Conservation (phyloP, 2,329 filamentous ascomycete species). For the Malbranchea zuffiana region DNA sequence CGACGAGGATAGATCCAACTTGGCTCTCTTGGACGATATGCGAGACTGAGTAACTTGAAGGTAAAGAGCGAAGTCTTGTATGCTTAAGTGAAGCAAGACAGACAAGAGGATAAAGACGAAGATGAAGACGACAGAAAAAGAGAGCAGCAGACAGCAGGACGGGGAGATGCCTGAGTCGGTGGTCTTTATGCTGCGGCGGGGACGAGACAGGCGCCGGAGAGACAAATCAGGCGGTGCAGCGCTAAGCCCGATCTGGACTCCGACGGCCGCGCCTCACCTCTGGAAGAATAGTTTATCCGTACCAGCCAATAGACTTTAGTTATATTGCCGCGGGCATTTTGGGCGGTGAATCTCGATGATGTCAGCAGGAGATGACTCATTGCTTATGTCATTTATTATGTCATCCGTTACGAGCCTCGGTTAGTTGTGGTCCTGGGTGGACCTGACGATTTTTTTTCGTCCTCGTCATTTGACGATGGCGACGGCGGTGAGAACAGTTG, state of each 20-base stretch:
- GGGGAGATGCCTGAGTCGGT: background rate
- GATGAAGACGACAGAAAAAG: constrained; percentile 1
- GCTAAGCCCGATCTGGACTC: constrained; percentile 13
- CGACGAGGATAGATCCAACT: background rate
- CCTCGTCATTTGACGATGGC: no score
- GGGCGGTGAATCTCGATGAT: background rate
- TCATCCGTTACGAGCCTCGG: no score
- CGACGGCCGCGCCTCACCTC: constrained; percentile 10
- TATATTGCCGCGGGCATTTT: background rate
- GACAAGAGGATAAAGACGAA: constrained; percentile 4
- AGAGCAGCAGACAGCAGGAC: background rate
- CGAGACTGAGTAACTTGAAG: no score
- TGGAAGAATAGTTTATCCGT: no score
- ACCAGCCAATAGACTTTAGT: no score
- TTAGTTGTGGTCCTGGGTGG: no score
- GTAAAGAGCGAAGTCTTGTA: background rate
- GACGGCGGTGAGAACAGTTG: no score
- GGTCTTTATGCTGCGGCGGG: background rate
- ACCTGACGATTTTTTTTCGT: no score
- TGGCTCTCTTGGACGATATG: no score
- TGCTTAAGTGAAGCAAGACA: background rate
- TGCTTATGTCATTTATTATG: no score
- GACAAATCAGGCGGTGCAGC: constrained; percentile 8
- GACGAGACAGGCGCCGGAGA: constrained; percentile 2
- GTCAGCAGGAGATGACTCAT: no score